These are phyloP conservation scores for Synchytrium microbalum DNA, from an alignment of 371 early-diverging fungal genomes.

Conservation along the genomic window DNA sequence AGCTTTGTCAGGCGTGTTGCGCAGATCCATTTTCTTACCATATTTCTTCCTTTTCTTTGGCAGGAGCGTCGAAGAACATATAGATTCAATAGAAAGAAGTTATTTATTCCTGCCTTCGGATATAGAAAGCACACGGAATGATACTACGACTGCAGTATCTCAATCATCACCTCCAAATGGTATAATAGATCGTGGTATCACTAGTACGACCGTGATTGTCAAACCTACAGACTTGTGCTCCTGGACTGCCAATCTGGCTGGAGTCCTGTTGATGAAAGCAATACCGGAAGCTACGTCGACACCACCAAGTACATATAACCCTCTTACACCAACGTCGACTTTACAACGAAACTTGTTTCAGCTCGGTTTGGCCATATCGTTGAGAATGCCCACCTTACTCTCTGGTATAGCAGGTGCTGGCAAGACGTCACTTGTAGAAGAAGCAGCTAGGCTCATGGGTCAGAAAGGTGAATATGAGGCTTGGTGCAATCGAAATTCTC, in stretches of 20 bases:
- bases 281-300: not conserved
- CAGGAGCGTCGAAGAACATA: constrained; percentile 17
- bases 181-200: no score
- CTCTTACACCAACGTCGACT: constrained; percentile 62
- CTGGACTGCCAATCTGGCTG: constrained; percentile 55
- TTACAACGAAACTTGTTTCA: constrained; percentile 64
- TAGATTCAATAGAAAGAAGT: constrained; percentile 9
- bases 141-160: no score
- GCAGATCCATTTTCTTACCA: not conserved
- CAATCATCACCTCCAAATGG: no score
- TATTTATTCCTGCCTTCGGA: constrained; percentile 2
- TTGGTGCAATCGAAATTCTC: not conserved
- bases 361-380: constrained; percentile 75
- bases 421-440: constrained; percentile 90
- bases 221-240: constrained; percentile 39
- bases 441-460: constrained; percentile 69
- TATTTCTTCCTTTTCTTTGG: not conserved
- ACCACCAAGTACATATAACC: not conserved
- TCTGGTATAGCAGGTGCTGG: constrained; percentile 93
- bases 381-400: constrained; percentile 79
- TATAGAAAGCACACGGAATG: not conserved
- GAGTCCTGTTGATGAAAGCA: constrained; percentile 40
- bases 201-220: not conserved
- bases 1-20: not conserved
- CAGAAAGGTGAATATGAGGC: constrained; percentile 14